Base-by-base conservation (phyloP, 2,329 filamentous ascomycete genomes). In the Microsporum audouinii region DNA sequence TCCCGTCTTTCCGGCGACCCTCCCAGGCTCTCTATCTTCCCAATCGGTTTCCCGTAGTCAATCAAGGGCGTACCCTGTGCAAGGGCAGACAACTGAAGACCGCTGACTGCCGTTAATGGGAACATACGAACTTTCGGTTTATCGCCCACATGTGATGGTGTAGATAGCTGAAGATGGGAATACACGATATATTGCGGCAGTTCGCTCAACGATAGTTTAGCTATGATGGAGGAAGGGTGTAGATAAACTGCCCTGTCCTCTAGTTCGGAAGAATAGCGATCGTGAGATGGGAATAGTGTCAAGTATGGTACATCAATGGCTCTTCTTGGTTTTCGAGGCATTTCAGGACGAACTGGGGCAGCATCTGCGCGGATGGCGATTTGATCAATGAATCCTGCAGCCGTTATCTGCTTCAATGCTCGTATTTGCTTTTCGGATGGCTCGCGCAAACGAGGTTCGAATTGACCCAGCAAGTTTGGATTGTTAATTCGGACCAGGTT, bases 301-400 rank as follows among this genome's bases (percentile, higher is more conserved):
- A 95, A 74, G 71, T 97, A 99, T 0, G 92, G 88, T 2, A 97
- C 88, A 67, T 97, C 91, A 65, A 94, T 95, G 1, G 91, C 88
- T n/a, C 91, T 84, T 58, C 84, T 85, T 0, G 91, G 89, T 64
- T 88, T 89, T 17, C 87, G 80, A 53, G 79, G 75, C 59, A 81
- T 75, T 63, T 87, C 84, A 0, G 86, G 85, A 0, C 89, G 88
- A 10, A 80, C 81, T 0, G 90, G 89, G 0, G 89, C 81, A n/a
- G 90, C 78, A 72, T 99, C 92, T 2, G 89, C 89, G 63, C 94
- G 88, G 67, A 97, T 91, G 53, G 94, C 94, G 45, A 99, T 83
- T 67, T 96, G 88, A 73, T 99, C 94, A 69, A 97, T 85, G 76
- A 96, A 97, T 0, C 92, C 94, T 0, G 90, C 88, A 0, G 92